Base-by-base conservation (phyloP, 768 basidiomycete genomes). In the Tubosaeta brunneosetosa region DNA sequence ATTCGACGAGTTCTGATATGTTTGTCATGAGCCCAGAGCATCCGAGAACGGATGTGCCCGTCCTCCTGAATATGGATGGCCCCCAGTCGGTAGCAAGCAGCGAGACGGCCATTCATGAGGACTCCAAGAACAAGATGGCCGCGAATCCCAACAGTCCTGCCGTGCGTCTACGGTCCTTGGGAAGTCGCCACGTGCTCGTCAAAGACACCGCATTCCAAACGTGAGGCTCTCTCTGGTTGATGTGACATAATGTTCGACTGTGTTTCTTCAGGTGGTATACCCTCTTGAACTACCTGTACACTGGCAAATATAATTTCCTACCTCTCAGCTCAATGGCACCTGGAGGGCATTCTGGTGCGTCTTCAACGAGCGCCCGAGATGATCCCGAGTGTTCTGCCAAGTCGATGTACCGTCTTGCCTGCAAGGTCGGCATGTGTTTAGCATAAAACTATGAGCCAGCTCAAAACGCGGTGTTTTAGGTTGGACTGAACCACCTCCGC, bases 341-440 rank as follows among this genome's bases (percentile, higher is more conserved):
- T 9, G 52, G 41, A 25, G 34, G 29, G 16, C 46, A 53, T 22
- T 14, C 38, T 2, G 3, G 14, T 2, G 42, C 13, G 36, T 32
- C 44, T 11, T 57, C 41, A 7, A 25, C n/a, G 2, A 36, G 40
- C 13, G 17, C 48, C n/a, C 8, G 41, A 1, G 49, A 60, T 6
- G 42, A 38, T 6, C 51, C 56, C 6, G 45, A 32, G 16, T 75
- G 74, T 42, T 77, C 74, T 4, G 71, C 74, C 0, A 77, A 77
- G 48, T 76, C 74, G 0, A 76, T 77, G 71, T 77, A 74, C 52
- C 69, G 72, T 13, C 60, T 77, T 11, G 74, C 75, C 5, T 57
- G 60, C 27, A 74, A 75, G 66, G 75, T 73, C 11, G 9, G 29
- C 29, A 29, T 25, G n/a, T 19, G 10, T 17, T 44, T 19, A 22